Evolutionary conservation across 768 basidiomycete species (phyloP), one percentile per base, ranked within the genome.

Genomic region (Termitomyces heimii): DNA sequence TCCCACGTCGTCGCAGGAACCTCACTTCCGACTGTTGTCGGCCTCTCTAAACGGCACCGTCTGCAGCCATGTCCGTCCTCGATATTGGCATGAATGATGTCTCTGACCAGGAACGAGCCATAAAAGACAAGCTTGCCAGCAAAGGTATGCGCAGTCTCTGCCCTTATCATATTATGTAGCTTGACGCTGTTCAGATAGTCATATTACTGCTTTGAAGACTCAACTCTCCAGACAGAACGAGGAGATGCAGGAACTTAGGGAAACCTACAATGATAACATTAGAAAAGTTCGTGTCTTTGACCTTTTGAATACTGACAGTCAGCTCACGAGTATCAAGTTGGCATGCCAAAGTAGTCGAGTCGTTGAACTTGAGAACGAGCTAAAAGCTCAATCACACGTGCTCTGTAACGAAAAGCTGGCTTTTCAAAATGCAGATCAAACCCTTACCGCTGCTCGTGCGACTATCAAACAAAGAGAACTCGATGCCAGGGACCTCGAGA

Each of bases 321-420:
- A 42, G n/a, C 50, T 46, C 37, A 57, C 10, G n/a, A 42, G 28
- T 14, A 43, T 58, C 28, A 20, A 89, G 87, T 71, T 89, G 50
- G 76, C 76, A 44, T 67, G 69, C 54, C 86, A 89, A 71, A 75
- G 82, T 5, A 74, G 79, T 58, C 82, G 82, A 29, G 80, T 75
- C 16, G 66, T 86, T 44, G 70, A 73, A 52, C 75, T 89, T 24
- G 85, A 89, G 64, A 66, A 71, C 0, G 76, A 80, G 31, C 72
- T 83, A 22, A 69, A 68, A 8, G 73, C 74, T 64, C 77, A 74
- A 37, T 75, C 76, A n/a, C 77, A 83, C 44, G 84, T 85, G 24
- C 73, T 88, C 31, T 78, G 76, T 42, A 80, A 78, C 22, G 83
- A 86, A 64, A 78, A 77, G 35, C 67, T 82, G 12, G 67, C 74